Evolutionary conservation across 177 flowering plant species (phyloP), one percentile per base, ranked within the genome.

Genomic region (Vitis hybrid): DNA sequence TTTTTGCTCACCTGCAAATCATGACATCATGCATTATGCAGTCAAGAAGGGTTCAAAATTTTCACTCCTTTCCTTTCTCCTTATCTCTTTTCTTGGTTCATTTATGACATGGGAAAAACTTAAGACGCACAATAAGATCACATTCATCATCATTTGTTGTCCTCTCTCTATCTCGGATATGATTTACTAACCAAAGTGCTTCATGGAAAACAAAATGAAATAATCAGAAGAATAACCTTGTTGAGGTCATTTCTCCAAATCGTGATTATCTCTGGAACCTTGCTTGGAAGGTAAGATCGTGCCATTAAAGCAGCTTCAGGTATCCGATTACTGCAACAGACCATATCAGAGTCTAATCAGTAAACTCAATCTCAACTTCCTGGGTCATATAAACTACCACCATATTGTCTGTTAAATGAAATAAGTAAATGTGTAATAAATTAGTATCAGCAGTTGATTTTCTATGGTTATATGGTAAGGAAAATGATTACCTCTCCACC

Each of bases 231-330:
- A 61, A 12, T 31, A 56, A 95, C 99, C 98, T 93, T 95, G 65
- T 75, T 85, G 14, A 95, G 92, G 75, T 95, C 93, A 62, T 86
- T 91, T 81, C 93, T 95, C 99, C 99, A 95, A 72, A 87, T 73
- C 21, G 85, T 85, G 18, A 95, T 88, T 60, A 93, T 90, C 74
- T 93, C 98, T 21, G 99, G 89, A 62, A 95, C 98, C 79, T 89
- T 95, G 86, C 97, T 91, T 10, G 99, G 99, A 70, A 93, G 94
- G 80, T 95, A 95, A 60, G 99, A 95, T 62, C 99, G 85, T 14
- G 99, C 99, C 97, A 95, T 91, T 70, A 95, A 80, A 77, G 99
- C 98, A 80, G 99, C 99, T 75, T 95, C 99, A 59, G 99, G 99
- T 75, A 95, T 95, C 81, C 99, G 91, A 61, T 95, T 91, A 83